phyloP scores from a whole-genome alignment of 371 early-diverging fungal genomes.

The Zychaea mexicana region DNA sequence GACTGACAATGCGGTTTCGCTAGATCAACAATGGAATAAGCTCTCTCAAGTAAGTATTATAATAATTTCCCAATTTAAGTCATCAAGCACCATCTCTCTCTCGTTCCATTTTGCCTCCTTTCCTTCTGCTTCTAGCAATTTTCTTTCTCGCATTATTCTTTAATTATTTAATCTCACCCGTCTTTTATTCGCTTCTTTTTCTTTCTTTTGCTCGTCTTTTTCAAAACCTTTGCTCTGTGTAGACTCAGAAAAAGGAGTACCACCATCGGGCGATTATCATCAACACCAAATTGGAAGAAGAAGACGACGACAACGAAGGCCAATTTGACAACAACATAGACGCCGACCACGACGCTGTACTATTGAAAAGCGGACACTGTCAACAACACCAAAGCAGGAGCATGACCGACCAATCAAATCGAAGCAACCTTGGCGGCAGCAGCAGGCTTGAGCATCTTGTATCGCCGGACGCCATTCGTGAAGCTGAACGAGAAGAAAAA shows the following conservation, averaged over 20 bases:
- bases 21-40: not conserved
- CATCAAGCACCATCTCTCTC: no score
- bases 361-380: no score
- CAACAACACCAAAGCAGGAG: not conserved
- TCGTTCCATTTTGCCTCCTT: not conserved
- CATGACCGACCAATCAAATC: not conserved
- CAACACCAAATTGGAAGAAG: constrained; percentile 1
- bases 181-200: not conserved
- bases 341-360: no score
- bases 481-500: constrained; percentile 46
- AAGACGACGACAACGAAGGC: not conserved
- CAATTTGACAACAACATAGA: no score
- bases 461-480: constrained; percentile 48
- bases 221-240: not conserved
- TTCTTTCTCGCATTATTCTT: not conserved
- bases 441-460: constrained; percentile 32
- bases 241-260: not conserved
- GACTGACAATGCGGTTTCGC: not conserved
- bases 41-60: not conserved
- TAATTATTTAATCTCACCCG: not conserved
- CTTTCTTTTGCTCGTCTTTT: not conserved
- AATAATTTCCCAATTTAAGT: not conserved
- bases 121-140: not conserved
- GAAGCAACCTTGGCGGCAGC: not conserved
- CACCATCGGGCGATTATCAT: constrained; percentile 7